These are phyloP conservation scores for Mortierella polycephala DNA, from an alignment of 371 early-diverging fungal species.

Conservation along the genomic window DNA sequence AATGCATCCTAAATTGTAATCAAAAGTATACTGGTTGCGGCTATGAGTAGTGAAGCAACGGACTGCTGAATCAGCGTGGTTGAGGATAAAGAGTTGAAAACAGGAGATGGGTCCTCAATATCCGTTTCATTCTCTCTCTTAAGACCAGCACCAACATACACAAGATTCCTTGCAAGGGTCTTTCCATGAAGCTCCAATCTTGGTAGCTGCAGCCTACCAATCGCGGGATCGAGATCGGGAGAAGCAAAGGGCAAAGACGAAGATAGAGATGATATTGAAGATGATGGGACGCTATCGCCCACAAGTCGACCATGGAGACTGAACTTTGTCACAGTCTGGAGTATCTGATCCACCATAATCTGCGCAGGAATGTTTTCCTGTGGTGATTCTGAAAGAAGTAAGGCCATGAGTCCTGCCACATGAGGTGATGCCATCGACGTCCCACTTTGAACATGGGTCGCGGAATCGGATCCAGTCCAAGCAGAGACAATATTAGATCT, in stretches of 20 bases:
- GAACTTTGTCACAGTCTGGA: slow-evolving; percentile 30
- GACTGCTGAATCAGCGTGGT: not conserved
- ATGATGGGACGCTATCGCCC: slow-evolving; percentile 4
- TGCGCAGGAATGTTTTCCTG: slow-evolving; percentile 22
- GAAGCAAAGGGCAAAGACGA: not conserved
- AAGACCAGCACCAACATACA: slow-evolving; percentile 22
- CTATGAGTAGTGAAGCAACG: too few species aligned
- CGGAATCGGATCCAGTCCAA: slow-evolving; percentile 60
- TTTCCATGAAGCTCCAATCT: slow-evolving; percentile 25
- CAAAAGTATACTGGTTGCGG: too few species aligned
- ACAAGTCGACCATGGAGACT: slow-evolving; percentile 21
- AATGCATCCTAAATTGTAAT: too few species aligned
- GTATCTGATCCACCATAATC: slow-evolving; percentile 13
- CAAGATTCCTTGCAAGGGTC: slow-evolving; percentile 30
- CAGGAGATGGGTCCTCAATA: slow-evolving; percentile 9
- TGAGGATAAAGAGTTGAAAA: slow-evolving; percentile 8
- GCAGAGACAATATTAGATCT: slow-evolving; percentile 84
- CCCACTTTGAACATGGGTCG: slow-evolving; percentile 70
- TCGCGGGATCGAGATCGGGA: not conserved
- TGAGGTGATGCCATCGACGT: slow-evolving; percentile 91
- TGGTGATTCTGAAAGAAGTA: slow-evolving; percentile 37
- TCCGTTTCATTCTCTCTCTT: slow-evolving; percentile 4
- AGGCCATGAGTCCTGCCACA: slow-evolving; percentile 52
- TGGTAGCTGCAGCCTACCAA: not conserved
- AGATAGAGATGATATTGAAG: not conserved